Evolutionary conservation across 2,329 filamentous ascomycete species (phyloP).

Genomic region (Exophiala phaeomuriformis): DNA sequence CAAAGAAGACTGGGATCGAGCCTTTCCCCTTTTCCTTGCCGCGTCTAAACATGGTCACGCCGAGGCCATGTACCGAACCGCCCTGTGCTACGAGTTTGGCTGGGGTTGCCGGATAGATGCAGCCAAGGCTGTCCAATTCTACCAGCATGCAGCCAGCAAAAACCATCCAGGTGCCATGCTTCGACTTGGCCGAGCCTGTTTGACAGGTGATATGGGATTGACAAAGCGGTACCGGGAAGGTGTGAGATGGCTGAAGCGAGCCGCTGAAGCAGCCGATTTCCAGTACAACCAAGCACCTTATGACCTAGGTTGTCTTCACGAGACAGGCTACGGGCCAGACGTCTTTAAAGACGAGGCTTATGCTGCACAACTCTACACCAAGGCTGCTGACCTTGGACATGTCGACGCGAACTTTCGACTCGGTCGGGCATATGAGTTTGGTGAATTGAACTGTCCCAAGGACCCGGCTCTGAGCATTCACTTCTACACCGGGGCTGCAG

Average conservation of each 20-base stretch:
- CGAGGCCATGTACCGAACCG: slow-evolving; percentile 88
- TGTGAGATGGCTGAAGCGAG: slow-evolving; percentile 92
- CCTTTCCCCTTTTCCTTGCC: slow-evolving; percentile 85
- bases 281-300: slow-evolving; percentile 94
- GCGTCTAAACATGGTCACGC: slow-evolving; percentile 96
- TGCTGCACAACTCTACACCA: slow-evolving; percentile 87
- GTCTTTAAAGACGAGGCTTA: slow-evolving; percentile 87
- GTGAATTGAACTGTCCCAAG: slow-evolving; percentile 73
- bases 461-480: slow-evolving; percentile 92
- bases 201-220: slow-evolving; percentile 79
- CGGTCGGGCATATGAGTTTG: slow-evolving; percentile 96
- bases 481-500: slow-evolving; percentile 91
- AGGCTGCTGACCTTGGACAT: slow-evolving; percentile 86
- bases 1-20: slow-evolving; percentile 82
- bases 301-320: slow-evolving; percentile 79
- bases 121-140: slow-evolving; percentile 87
- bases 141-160: slow-evolving; percentile 82
- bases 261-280: slow-evolving; percentile 75
- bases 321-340: slow-evolving; percentile 88
- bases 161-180: slow-evolving; percentile 93
- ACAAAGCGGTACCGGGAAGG: slow-evolving; percentile 82
- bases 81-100: slow-evolving; percentile 93
- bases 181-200: slow-evolving; percentile 79
- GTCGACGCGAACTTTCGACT: slow-evolving; percentile 77
- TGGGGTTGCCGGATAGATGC: slow-evolving; percentile 91